A percentile compares a stretch with the other conserved stretches of the same genome.
Conservation (phyloP, 2,329 filamentous ascomycete species). For the Colletotrichum truncatum region DNA sequence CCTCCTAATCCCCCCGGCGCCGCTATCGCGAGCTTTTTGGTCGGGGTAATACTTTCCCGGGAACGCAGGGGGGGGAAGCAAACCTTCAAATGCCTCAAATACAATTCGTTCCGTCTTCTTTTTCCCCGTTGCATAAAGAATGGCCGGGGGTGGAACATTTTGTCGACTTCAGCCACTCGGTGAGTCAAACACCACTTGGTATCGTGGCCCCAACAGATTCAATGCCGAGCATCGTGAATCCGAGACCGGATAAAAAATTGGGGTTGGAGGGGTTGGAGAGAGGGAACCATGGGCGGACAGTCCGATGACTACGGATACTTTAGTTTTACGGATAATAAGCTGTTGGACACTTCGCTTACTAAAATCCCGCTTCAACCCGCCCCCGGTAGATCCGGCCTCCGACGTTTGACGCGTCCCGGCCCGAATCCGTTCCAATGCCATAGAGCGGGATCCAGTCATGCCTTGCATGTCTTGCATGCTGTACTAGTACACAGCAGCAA, state of each 20-base stretch:
- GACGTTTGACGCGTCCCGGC: constrained; percentile 12
- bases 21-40: background rate
- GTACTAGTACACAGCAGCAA: too few relatives aligned
- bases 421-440: constrained; percentile 5
- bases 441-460: background rate
- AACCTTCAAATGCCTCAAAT: background rate
- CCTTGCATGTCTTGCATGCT: background rate
- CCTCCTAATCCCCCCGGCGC: too few relatives aligned
- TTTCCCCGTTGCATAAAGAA: background rate
- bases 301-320: too few relatives aligned
- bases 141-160: background rate
- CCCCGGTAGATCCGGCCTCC: constrained; percentile 24
- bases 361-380: constrained; percentile 3
- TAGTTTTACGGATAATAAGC: too few relatives aligned
- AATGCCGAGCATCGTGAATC: constrained; percentile 4
- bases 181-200: too few relatives aligned
- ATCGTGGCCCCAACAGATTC: background rate
- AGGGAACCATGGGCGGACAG: background rate
- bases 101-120: background rate
- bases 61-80: background rate
- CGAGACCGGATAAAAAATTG: background rate
- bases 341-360: constrained; percentile 13
- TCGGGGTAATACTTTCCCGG: constrained; percentile 2
- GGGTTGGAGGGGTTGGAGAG: too few relatives aligned
- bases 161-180: background rate